phyloP scores from a whole-genome alignment of 1,284 basidiomycete genomes.

The Cutaneotrichosporon sp. region DNA sequence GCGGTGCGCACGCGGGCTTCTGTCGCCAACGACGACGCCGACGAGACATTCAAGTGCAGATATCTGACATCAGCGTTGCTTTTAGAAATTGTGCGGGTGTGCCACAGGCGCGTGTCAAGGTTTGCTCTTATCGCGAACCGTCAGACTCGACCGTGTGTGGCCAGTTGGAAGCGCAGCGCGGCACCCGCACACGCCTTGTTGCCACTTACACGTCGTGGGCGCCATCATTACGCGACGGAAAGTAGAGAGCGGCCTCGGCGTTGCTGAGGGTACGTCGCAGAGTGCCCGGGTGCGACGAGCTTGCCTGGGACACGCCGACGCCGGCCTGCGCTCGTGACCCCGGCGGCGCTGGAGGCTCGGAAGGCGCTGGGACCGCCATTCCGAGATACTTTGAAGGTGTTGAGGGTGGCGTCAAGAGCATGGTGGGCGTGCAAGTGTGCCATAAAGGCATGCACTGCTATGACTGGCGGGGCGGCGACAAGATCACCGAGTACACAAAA shows the following conservation, averaged over 20 bases:
- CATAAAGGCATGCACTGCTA: too few relatives aligned
- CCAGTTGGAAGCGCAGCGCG: background rate
- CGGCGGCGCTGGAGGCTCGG: background rate
- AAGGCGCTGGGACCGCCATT: background rate
- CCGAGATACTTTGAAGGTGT: background rate
- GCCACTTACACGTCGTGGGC: conserved; percentile 71
- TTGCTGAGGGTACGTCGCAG: background rate
- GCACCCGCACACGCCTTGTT: background rate
- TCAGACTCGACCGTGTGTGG: background rate
- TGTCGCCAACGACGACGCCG: conserved; percentile 32
- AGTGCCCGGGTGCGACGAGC: background rate
- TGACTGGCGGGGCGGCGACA: too few relatives aligned
- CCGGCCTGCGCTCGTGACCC: background rate
- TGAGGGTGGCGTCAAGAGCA: background rate
- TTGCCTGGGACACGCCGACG: background rate
- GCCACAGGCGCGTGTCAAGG: too few relatives aligned
- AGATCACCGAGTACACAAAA: too few relatives aligned
- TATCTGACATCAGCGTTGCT: conserved; percentile 28
- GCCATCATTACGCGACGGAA: conserved; percentile 56
- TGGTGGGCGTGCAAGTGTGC: too few relatives aligned
- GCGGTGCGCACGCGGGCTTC: conserved; percentile 52
- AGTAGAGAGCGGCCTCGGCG: background rate
- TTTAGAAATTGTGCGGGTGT: too few relatives aligned
- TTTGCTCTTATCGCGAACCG: too few relatives aligned
- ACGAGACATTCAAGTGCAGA: conserved; percentile 58